Percentiles rank a stretch among this genome's conserved stretches.
These are phyloP conservation scores for Tuber aestivum DNA, from an alignment of 495 filamentous ascomycete species.

Conservation along the genomic window DNA sequence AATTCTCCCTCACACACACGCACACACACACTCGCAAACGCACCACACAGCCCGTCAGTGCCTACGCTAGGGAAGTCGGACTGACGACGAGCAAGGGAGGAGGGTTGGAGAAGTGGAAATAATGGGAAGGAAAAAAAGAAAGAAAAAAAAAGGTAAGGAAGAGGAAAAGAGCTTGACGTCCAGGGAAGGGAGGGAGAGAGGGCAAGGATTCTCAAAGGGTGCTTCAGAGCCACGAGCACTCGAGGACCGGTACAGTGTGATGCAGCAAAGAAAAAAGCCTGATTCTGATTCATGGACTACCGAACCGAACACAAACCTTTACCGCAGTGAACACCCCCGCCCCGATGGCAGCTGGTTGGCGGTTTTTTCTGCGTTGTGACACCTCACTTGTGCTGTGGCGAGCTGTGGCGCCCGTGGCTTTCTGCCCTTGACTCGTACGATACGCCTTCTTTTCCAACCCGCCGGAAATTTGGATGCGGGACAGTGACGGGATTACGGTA, in stretches of 20 bases:
- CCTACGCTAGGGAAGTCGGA: neutral
- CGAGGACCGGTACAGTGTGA: too few species aligned
- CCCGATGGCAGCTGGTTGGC: neutral
- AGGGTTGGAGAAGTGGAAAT: neutral
- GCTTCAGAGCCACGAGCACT: neutral
- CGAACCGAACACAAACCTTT: neutral
- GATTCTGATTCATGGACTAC: neutral
- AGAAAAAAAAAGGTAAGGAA: neutral
- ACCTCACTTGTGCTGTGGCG: neutral
- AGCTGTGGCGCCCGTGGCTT: neutral
- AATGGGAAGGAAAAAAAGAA: neutral
- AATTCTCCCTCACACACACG: neutral
- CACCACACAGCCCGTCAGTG: neutral
- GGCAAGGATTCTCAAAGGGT: neutral
- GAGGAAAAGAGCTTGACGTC: neutral
- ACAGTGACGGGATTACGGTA: neutral
- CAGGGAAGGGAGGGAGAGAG: neutral
- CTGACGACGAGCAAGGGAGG: neutral
- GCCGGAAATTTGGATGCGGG: neutral
- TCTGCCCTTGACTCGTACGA: too few species aligned
- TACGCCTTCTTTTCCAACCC: neutral
- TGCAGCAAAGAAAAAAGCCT: neutral
- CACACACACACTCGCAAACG: neutral
- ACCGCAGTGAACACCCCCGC: neutral
- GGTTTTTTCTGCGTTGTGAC: neutral